Base-by-base conservation (phyloP, 768 basidiomycete genomes). In the Sutorius australiensis region DNA sequence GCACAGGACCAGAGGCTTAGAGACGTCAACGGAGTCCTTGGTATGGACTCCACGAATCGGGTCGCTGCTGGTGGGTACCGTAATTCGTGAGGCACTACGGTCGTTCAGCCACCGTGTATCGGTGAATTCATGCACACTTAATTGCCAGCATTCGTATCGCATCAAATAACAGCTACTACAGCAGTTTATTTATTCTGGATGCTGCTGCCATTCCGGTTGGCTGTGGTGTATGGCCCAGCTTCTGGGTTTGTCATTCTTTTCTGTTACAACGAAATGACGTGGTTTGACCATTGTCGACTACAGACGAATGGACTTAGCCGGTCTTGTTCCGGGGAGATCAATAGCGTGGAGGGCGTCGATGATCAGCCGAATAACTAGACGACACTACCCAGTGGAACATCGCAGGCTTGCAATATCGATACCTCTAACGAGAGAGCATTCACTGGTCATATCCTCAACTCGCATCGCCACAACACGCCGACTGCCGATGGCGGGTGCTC, bases 161-260 rank as follows among this genome's bases (percentile, higher is more conserved):
- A 50, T 77, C 83, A 33, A 76, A 79, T 62, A 81, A 83, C 60
- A 64, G 61, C 4, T 90, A 82, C 66, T 78, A 65, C 40, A 65
- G 72, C 3, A 88, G 88, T 5, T 73, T 90, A 13, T 87, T 91
- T 73, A 82, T 91, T 59, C 76, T 88, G 27, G 88, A 90, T 61
- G 78, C 87, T 49, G 73, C 57, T 39, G 69, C 77, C 9, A 86
- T 88, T 83, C 87, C 88, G 10, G 75, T 79, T 39, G 89, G 89
- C 0, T 88, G 85, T 65, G 75, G 79, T 46, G 67, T 71, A 16
- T 81, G 80, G 77, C 84, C 70, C 72, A 84, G 84, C 69, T 85
- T 72, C 49, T 79, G 78, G 79, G 67, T 69, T 31, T 43, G 67
- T 61, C 73, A 7, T 43, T 32, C 5, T 8, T 14, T 9, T 39